phyloP scores from a whole-genome alignment of 441 rosid genomes.

The Jatropha podagrica region DNA sequence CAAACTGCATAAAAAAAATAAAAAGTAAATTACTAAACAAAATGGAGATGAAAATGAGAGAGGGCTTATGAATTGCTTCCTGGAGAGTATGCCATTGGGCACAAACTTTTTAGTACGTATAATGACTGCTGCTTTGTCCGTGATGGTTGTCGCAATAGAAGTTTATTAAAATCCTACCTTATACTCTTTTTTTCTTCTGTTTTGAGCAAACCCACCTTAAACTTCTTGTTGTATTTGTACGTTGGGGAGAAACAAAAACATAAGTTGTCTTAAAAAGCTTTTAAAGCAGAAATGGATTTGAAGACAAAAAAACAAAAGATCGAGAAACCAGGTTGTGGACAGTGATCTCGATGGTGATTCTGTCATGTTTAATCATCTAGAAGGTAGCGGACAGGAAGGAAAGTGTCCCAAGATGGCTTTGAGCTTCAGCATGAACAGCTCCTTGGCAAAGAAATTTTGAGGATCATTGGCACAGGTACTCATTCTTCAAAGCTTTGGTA shows the following conservation, averaged over 20 bases:
- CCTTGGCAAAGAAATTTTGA: slow-evolving; percentile 28
- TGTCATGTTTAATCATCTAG: slow-evolving; percentile 39
- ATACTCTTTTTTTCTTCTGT: no score
- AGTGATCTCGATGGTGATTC: slow-evolving; percentile 55
- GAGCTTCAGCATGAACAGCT: slow-evolving; percentile 69
- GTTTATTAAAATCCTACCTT: no score
- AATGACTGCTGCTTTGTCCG: no score
- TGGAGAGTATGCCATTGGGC: no score
- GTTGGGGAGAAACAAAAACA: slow-evolving; percentile 74
- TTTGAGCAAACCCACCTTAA: no score
- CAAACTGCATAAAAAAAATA: no score
- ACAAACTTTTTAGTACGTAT: no score
- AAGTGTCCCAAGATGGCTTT: slow-evolving; percentile 55
- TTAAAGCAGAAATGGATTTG: slow-evolving; percentile 70
- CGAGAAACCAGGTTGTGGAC: slow-evolving; percentile 65
- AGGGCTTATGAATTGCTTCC: no score
- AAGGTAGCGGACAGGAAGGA: slow-evolving; percentile 42
- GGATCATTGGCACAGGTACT: slow-evolving; percentile 10
- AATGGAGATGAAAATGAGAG: no score
- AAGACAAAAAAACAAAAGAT: slow-evolving; percentile 65
- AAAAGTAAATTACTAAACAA: no score
- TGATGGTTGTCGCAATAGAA: no score
- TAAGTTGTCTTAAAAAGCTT: slow-evolving; percentile 76
- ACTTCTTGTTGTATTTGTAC: slow-evolving; percentile 89
- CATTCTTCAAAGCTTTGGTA: slow-evolving; percentile 12